Conservation (phyloP, 331 rosid species). For the Cydonia oblonga region DNA sequence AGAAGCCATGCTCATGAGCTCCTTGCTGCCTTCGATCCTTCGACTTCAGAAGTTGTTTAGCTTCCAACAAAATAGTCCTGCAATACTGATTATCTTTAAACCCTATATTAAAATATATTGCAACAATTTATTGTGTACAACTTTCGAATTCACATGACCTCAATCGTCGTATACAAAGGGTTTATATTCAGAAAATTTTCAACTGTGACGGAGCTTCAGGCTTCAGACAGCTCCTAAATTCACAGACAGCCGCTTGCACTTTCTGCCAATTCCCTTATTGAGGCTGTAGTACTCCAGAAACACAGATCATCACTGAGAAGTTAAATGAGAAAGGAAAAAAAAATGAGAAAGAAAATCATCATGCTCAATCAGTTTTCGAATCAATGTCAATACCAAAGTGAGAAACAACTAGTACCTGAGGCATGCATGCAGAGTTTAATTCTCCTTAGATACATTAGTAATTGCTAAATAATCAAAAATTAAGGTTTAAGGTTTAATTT, state of each 20-base stretch:
- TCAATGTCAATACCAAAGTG: background rate
- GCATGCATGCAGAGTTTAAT: background rate
- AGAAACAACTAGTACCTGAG: background rate
- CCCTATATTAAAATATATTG: background rate
- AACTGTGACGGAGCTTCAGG: background rate
- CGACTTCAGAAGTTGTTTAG: no score
- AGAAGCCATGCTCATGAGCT: no score
- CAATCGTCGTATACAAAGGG: background rate
- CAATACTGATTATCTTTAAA: background rate
- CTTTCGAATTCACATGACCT: background rate
- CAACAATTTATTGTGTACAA: background rate
- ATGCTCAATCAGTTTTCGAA: background rate
- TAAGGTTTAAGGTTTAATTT: background rate
- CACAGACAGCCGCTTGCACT: background rate
- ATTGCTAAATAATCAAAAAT: background rate
- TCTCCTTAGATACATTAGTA: background rate
- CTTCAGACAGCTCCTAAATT: background rate
- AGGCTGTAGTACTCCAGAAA: background rate
- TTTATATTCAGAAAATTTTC: background rate
- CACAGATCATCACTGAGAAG: background rate
- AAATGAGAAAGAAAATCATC: background rate
- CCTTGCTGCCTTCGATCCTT: no score
- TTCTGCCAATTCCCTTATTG: background rate
- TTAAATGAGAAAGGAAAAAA: background rate
- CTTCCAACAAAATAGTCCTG: background rate